Conservation (phyloP, 2,329 filamentous ascomycete species). For the Fusarium beomiforme region DNA sequence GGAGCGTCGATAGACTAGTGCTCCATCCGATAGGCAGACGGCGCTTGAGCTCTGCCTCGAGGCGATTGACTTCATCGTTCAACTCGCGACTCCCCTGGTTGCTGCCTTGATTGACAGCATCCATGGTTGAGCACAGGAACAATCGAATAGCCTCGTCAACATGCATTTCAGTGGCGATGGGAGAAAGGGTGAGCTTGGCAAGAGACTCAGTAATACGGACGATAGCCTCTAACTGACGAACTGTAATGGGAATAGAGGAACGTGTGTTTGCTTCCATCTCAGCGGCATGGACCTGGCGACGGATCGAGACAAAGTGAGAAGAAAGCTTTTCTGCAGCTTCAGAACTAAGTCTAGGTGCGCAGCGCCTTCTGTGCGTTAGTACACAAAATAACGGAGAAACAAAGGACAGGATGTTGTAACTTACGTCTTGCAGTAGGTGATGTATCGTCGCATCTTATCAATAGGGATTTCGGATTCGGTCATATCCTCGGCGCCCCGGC, state of each 20-base stretch:
- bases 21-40: constrained; percentile 95
- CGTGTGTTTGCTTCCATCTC: constrained; percentile 91
- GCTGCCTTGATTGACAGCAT: constrained; percentile 91
- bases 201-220: constrained; percentile 96
- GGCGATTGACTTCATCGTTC: constrained; percentile 86
- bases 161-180: constrained; percentile 87
- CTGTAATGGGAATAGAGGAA: constrained; percentile 95
- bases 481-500: constrained; percentile 82
- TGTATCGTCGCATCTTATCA: constrained; percentile 97
- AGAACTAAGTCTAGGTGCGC: constrained; percentile 87
- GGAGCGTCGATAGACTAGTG: constrained; percentile 85
- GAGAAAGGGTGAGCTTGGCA: constrained; percentile 87
- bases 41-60: constrained; percentile 89
- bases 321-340: constrained; percentile 96
- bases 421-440: constrained; percentile 95
- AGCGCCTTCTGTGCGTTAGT: constrained; percentile 69
- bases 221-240: constrained; percentile 96
- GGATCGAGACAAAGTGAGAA: constrained; percentile 96
- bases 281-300: constrained; percentile 89
- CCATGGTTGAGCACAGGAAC: constrained; percentile 97
- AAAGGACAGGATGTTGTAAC: constrained; percentile 46
- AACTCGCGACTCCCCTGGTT: constrained; percentile 86
- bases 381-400: neutral
- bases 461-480: constrained; percentile 89
- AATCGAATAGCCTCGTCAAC: constrained; percentile 97